Evolutionary conservation across 139 green algal species (phyloP).

Genomic region (Chlamydomonas incerta): DNA sequence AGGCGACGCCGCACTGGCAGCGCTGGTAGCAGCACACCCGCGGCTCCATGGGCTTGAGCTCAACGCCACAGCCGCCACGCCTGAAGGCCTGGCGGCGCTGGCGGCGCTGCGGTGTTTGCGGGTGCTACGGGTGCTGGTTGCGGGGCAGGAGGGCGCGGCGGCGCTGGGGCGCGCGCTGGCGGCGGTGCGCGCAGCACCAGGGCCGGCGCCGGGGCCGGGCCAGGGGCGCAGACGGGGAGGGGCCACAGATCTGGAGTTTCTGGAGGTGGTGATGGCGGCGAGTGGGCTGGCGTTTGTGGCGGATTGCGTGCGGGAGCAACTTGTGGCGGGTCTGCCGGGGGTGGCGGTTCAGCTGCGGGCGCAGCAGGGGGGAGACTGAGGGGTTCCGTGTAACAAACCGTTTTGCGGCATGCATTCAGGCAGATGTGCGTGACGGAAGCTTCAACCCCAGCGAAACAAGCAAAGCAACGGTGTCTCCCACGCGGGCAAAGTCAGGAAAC

Average conservation of each 20-base stretch:
- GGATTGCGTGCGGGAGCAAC: not conserved
- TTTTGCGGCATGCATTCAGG: too few relatives aligned
- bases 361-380: not conserved
- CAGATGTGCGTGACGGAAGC: too few relatives aligned
- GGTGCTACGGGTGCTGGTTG: not conserved
- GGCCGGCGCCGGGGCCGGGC: too few relatives aligned
- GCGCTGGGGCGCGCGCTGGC: not conserved
- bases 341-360: not conserved
- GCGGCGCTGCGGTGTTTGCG: not conserved
- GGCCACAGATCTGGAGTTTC: not conserved
- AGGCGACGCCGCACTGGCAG: not conserved
- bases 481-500: too few relatives aligned
- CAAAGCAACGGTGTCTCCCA: too few relatives aligned
- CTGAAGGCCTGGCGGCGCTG: not conserved
- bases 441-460: too few relatives aligned
- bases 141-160: not conserved
- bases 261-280: slow-evolving; percentile 9
- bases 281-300: not conserved
- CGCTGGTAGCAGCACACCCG: not conserved
- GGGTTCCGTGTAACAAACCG: too few relatives aligned
- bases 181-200: not conserved
- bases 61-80: not conserved
- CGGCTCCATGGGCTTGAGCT: not conserved
- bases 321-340: not conserved
- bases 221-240: too few relatives aligned